A percentile compares a stretch with the other conserved stretches of the same genome.
Conservation (phyloP, 2,329 filamentous ascomycete genomes). For the Thielaviopsis populi region DNA sequence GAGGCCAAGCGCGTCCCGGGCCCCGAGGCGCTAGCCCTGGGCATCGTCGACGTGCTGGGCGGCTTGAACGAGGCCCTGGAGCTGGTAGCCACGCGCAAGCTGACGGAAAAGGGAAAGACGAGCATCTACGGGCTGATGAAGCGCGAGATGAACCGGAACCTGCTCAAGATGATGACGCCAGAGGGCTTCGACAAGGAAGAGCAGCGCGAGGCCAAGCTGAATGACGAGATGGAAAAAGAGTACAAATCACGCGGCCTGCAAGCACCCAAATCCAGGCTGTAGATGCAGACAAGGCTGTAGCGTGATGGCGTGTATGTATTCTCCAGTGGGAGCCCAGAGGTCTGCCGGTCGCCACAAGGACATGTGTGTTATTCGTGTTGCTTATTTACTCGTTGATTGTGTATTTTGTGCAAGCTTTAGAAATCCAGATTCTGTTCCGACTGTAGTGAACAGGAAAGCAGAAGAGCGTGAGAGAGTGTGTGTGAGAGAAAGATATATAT, state of each 20-base stretch:
- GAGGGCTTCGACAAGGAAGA: slow-evolving; percentile 36
- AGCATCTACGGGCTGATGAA: slow-evolving; percentile 59
- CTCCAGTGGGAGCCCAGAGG: background rate
- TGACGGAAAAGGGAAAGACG: slow-evolving; percentile 46
- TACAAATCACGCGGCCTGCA: slow-evolving; percentile 18
- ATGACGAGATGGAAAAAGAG: slow-evolving; percentile 33
- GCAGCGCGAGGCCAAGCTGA: slow-evolving; percentile 30
- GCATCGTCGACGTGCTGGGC: slow-evolving; percentile 54
- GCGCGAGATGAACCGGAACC: slow-evolving; percentile 58
- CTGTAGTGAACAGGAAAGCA: background rate
- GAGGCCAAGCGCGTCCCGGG: slow-evolving; percentile 56
- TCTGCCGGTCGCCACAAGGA: background rate
- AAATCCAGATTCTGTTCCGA: background rate
- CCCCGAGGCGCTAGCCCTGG: slow-evolving; percentile 45
- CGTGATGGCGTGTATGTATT: background rate
- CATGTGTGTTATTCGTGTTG: background rate
- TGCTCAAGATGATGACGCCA: slow-evolving; percentile 41
- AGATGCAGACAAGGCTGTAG: background rate
- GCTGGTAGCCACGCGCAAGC: slow-evolving; percentile 42
- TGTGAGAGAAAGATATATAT: no score
- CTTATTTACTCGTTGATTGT: background rate
- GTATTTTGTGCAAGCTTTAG: background rate
- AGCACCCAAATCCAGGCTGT: slow-evolving; percentile 25
- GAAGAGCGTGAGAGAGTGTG: no score
- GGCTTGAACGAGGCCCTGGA: slow-evolving; percentile 46